Evolutionary conservation across 2,329 filamentous ascomycete genomes (phyloP).

Genomic region (Phaeosphaeriaceae sp.): DNA sequence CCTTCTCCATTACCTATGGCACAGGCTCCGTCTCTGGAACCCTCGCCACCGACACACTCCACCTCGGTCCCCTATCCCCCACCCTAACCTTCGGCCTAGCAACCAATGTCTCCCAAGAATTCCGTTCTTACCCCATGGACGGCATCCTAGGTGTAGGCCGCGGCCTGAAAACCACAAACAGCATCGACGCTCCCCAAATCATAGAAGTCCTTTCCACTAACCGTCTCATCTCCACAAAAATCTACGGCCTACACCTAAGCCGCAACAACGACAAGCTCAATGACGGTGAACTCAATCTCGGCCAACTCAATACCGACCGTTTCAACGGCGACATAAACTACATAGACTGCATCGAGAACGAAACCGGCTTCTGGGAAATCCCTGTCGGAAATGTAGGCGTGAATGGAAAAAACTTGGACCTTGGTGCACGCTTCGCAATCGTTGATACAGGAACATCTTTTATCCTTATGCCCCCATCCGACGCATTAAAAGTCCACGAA

Average conservation of each 20-base stretch:
- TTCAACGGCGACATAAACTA: constrained; percentile 74
- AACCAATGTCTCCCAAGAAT: constrained; percentile 73
- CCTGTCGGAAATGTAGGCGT: constrained; percentile 69
- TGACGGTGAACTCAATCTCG: constrained; percentile 80
- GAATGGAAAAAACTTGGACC: constrained; percentile 59
- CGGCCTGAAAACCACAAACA: constrained; percentile 54
- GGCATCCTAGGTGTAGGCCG: constrained; percentile 83
- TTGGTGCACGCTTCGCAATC: constrained; percentile 66
- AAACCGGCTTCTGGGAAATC: constrained; percentile 73
- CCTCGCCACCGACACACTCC: constrained; percentile 70
- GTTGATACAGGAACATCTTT: constrained; percentile 87
- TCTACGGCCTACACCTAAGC: constrained; percentile 75
- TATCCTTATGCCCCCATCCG: constrained; percentile 71
- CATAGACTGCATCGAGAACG: constrained; percentile 58
- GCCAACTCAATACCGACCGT: constrained; percentile 69
- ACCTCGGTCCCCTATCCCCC: constrained; percentile 69
- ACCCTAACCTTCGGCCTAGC: constrained; percentile 75
- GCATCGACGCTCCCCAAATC: constrained; percentile 65
- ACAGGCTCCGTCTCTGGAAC: constrained; percentile 74
- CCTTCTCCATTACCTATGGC: constrained; percentile 76
- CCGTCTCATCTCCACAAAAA: constrained; percentile 66
- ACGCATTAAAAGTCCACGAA: constrained; percentile 71
- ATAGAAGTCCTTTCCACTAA: constrained; percentile 66
- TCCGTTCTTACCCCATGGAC: constrained; percentile 81
- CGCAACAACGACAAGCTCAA: constrained; percentile 69